phyloP scores from a whole-genome alignment of 148 eudicot genomes.

The Rhododendron kiyosumense region DNA sequence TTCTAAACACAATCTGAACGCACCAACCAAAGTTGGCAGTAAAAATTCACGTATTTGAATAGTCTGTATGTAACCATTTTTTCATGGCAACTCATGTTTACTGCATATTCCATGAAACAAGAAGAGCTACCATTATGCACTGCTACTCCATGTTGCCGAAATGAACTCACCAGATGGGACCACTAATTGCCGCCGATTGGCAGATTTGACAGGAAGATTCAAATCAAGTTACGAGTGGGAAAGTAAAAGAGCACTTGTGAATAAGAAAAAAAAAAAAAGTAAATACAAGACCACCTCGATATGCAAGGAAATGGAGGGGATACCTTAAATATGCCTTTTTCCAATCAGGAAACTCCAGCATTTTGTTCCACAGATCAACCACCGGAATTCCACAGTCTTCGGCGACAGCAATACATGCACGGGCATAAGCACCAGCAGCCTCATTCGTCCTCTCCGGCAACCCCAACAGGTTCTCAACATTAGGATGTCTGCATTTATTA shows the following conservation, averaged over 20 bases:
- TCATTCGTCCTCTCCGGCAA: slow-evolving; percentile 80
- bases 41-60: not conserved
- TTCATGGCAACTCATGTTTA: not conserved
- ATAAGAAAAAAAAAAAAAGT: not conserved
- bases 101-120: not conserved
- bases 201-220: not conserved
- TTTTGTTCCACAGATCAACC: slow-evolving; percentile 68
- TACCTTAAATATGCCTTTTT: slow-evolving; percentile 54
- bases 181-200: not conserved
- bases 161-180: not conserved
- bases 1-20: not conserved
- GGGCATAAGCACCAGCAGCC: slow-evolving; percentile 63
- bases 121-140: not conserved
- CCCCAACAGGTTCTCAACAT: slow-evolving; percentile 39
- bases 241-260: not conserved
- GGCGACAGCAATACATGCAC: slow-evolving; percentile 63
- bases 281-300: not conserved
- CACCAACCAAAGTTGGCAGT: not conserved
- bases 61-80: not conserved
- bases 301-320: not conserved
- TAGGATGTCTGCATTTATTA: slow-evolving; percentile 44
- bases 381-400: slow-evolving; percentile 39
- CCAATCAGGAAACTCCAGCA: slow-evolving; percentile 72
- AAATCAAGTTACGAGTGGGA: not conserved
- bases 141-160: not conserved